phyloP scores from a whole-genome alignment of 768 basidiomycete genomes.

The Crassisporium funariophilum region DNA sequence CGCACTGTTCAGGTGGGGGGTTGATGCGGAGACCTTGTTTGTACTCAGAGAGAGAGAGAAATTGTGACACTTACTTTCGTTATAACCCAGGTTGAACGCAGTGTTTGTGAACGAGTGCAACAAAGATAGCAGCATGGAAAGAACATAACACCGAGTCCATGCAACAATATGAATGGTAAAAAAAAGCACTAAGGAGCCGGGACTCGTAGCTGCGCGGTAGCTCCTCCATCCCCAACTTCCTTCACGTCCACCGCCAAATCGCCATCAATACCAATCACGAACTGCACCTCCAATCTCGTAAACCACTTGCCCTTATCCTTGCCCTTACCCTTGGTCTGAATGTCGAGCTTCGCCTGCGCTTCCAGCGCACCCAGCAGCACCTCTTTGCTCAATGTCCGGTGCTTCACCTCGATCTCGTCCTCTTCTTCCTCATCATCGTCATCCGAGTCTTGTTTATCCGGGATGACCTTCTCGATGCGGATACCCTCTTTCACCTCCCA shows the following conservation, averaged over 20 bases:
- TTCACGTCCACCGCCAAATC: constrained; percentile 39
- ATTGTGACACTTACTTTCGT: too few species aligned
- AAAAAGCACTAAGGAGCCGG: constrained; percentile 13
- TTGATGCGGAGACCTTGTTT: too few species aligned
- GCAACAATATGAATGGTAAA: too few species aligned
- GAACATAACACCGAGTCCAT: too few species aligned
- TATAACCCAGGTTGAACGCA: too few species aligned
- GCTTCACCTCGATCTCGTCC: constrained; percentile 63
- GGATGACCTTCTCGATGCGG: constrained; percentile 58
- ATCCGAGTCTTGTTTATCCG: constrained; percentile 45
- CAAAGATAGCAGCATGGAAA: too few species aligned
- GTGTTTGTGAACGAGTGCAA: too few species aligned
- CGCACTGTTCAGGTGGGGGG: too few species aligned
- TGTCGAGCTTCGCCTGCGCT: constrained; percentile 42
- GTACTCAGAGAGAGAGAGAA: too few species aligned
- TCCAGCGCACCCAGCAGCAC: constrained; percentile 47
- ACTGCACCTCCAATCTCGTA: constrained; percentile 52
- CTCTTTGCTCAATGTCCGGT: constrained; percentile 60
- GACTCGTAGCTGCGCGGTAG: constrained; percentile 13
- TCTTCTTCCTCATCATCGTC: constrained; percentile 55
- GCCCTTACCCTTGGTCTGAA: constrained; percentile 40
- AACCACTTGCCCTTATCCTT: constrained; percentile 47
- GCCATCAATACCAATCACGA: constrained; percentile 39
- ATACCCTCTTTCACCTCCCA: constrained; percentile 78
- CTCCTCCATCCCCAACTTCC: constrained; percentile 37